These are phyloP conservation scores for Cladosporium sp. DNA, from an alignment of 2,329 filamentous ascomycete genomes.

Conservation along the genomic window DNA sequence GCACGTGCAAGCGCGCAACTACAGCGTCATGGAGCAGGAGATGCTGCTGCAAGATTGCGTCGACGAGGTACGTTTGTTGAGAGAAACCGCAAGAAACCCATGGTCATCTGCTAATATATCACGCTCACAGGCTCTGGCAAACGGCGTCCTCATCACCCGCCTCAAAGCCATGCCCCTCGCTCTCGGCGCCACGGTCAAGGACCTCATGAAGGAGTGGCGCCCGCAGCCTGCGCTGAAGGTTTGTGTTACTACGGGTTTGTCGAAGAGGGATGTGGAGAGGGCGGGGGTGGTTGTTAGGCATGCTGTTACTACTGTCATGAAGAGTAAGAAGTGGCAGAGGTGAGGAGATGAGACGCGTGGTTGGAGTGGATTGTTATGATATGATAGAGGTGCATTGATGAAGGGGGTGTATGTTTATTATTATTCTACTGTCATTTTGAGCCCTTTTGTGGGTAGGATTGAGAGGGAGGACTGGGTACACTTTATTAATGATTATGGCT, in stretches of 20 bases:
- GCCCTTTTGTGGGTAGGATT: no score
- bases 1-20: constrained; percentile 64
- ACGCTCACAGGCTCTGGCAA: constrained; percentile 81
- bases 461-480: no score
- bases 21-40: constrained; percentile 74
- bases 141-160: constrained; percentile 83
- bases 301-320: constrained; percentile 89
- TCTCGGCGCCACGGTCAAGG: constrained; percentile 59
- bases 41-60: constrained; percentile 81
- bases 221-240: constrained; percentile 82
- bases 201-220: constrained; percentile 57
- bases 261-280: constrained; percentile 94
- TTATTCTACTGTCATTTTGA: no score
- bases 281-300: constrained; percentile 82
- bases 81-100: no score
- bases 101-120: no score
- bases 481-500: no score
- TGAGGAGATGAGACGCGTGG: not conserved
- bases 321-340: constrained; percentile 35
- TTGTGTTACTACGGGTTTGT: constrained; percentile 79
- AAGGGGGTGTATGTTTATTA: no score
- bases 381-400: no score
- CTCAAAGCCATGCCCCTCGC: constrained; percentile 67
- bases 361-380: not conserved
- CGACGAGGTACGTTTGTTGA: constrained; percentile 69